Conservation (phyloP, 805 yeast species). For the Metschnikowia henanensis region DNA sequence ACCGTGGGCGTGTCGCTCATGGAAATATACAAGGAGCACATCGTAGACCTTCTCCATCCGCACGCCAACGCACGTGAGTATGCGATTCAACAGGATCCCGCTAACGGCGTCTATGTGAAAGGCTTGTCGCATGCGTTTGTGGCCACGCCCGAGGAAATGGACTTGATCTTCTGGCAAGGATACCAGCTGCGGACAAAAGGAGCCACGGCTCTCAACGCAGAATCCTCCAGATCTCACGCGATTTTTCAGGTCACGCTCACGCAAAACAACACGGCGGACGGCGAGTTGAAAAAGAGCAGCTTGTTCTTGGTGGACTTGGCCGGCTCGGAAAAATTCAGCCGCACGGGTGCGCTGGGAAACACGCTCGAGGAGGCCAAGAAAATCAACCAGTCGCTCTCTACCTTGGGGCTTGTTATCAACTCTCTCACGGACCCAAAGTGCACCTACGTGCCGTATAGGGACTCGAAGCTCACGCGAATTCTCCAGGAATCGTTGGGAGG, state of each 20-base stretch:
- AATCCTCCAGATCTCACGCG: conserved; percentile 79
- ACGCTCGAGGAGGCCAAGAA: conserved; percentile 81
- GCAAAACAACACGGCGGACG: conserved; percentile 58
- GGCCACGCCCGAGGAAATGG: conserved; percentile 56
- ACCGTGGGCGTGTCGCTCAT: conserved; percentile 69
- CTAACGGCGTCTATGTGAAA: conserved; percentile 66
- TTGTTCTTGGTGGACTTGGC: conserved; percentile 82
- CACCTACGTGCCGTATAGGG: conserved; percentile 71
- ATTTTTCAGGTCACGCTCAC: conserved; percentile 67
- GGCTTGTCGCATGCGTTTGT: conserved; percentile 68
- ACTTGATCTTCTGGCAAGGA: conserved; percentile 59
- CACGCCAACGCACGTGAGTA: conserved; percentile 29
- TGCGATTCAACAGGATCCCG: conserved; percentile 62
- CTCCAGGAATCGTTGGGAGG: conserved; percentile 82
- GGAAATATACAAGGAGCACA: conserved; percentile 81
- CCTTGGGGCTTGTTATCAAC: conserved; percentile 79
- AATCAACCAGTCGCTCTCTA: conserved; percentile 74
- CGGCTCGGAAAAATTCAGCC: conserved; percentile 79
- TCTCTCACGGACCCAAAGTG: conserved; percentile 70
- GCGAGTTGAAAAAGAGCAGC: conserved; percentile 59
- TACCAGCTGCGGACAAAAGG: conserved; percentile 54
- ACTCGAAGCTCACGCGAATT: conserved; percentile 75
- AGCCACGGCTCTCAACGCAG: conserved; percentile 67
- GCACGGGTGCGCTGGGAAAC: conserved; percentile 75
- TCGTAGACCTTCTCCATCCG: conserved; percentile 63